A percentile compares a stretch with the other conserved stretches of the same genome.
Conservation (phyloP, 2,329 filamentous ascomycete species). For the Pestalotiopsis sp. region DNA sequence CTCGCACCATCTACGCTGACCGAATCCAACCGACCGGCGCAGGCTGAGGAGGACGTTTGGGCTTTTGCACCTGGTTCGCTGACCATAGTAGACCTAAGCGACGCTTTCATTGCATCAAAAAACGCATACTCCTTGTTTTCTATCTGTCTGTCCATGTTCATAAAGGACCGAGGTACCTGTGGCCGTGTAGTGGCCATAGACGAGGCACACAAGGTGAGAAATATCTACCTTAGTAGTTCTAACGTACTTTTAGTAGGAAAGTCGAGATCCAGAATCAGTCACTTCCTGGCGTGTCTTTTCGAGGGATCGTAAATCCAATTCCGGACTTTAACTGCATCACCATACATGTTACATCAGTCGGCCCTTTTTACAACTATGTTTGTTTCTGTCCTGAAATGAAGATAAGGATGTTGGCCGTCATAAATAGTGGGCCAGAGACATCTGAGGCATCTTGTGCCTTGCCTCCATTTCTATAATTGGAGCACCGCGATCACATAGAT, state of each 20-base stretch:
- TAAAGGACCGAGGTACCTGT: slow-evolving; percentile 37
- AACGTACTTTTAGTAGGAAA: background rate
- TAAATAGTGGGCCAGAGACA: background rate
- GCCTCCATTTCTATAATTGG: too few species aligned
- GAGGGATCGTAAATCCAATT: background rate
- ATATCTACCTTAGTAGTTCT: too few species aligned
- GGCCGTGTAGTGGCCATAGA: slow-evolving; percentile 54
- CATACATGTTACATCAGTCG: too few species aligned
- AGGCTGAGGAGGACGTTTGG: slow-evolving; percentile 17
- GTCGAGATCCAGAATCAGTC: background rate
- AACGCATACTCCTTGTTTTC: slow-evolving; percentile 57
- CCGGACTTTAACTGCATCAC: background rate
- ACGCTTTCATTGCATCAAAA: slow-evolving; percentile 52
- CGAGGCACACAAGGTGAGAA: slow-evolving; percentile 59
- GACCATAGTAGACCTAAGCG: slow-evolving; percentile 59
- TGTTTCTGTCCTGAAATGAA: background rate
- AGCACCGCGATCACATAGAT: too few species aligned
- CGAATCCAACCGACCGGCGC: slow-evolving; percentile 14
- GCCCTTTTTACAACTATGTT: background rate
- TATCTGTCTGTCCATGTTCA: slow-evolving; percentile 50
- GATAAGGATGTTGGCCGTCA: background rate
- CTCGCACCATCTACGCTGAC: slow-evolving; percentile 31
- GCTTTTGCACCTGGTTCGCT: slow-evolving; percentile 41
- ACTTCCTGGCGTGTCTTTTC: background rate
- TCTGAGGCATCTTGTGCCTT: too few species aligned